Evolutionary conservation across 352 stramenopile genomes (phyloP).

Genomic region (Phytophthora capsici): DNA sequence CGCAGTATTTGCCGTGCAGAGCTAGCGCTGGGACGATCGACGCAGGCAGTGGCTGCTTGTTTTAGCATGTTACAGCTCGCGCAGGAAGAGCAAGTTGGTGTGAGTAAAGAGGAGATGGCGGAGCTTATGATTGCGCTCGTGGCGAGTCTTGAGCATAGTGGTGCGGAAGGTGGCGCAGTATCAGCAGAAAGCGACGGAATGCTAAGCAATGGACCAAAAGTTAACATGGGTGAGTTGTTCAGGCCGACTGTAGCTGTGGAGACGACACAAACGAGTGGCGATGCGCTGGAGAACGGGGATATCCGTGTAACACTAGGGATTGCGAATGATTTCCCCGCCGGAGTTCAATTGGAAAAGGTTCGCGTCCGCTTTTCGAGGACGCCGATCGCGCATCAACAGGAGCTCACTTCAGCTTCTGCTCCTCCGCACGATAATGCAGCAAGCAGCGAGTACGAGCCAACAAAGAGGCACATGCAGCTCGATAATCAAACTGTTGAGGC

Average conservation of each 20-base stretch:
- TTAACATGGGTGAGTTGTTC: slow-evolving; percentile 69
- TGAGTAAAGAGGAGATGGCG: slow-evolving; percentile 57
- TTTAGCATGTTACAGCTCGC: slow-evolving; percentile 70
- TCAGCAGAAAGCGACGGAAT: slow-evolving; percentile 1
- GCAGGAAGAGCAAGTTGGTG: slow-evolving; percentile 50
- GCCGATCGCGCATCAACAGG: neutral
- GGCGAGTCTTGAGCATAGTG: slow-evolving; percentile 37
- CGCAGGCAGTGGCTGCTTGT: slow-evolving; percentile 61
- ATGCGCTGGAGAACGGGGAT: slow-evolving; percentile 56
- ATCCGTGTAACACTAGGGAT: slow-evolving; percentile 62
- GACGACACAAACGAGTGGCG: slow-evolving; percentile 56
- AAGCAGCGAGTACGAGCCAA: neutral
- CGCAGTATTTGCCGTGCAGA: slow-evolving; percentile 65
- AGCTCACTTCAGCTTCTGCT: too few relatives aligned
- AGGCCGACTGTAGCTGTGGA: slow-evolving; percentile 54
- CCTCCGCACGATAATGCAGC: neutral
- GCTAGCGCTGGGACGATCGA: slow-evolving; percentile 55
- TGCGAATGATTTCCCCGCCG: slow-evolving; percentile 63
- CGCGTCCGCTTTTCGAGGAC: slow-evolving; percentile 47
- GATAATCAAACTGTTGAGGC: neutral
- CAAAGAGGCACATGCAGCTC: neutral
- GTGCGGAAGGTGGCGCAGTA: neutral
- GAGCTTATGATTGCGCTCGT: slow-evolving; percentile 58
- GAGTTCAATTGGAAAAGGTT: slow-evolving; percentile 65
- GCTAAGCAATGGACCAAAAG: slow-evolving; percentile 9